These are phyloP conservation scores for Suhomyces chickasaworum DNA, from an alignment of 1,139 yeast genomes.

Conservation along the genomic window DNA sequence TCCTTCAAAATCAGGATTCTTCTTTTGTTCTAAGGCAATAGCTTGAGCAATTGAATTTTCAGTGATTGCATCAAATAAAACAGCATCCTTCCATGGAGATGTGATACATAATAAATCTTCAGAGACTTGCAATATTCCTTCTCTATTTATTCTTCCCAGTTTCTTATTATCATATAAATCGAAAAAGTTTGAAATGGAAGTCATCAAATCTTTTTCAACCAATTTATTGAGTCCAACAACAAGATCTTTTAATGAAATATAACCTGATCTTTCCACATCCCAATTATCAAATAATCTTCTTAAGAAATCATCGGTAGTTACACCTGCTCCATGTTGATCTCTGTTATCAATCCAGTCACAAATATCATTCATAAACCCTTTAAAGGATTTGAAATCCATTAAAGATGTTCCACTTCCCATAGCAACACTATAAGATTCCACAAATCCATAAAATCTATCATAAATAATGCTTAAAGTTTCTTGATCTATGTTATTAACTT, in stretches of 20 bases:
- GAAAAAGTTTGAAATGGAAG: slow-evolving; percentile 76
- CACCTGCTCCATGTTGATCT: slow-evolving; percentile 15
- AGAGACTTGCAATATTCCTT: slow-evolving; percentile 78
- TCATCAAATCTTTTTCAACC: slow-evolving; percentile 74
- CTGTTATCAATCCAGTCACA: slow-evolving; percentile 68
- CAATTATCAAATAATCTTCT: slow-evolving; percentile 67
- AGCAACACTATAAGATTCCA: slow-evolving; percentile 66
- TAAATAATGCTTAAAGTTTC: slow-evolving; percentile 71
- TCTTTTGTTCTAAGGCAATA: slow-evolving; percentile 60
- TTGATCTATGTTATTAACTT: slow-evolving; percentile 58
- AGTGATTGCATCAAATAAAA: slow-evolving; percentile 60
- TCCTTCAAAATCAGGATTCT: slow-evolving; percentile 36
- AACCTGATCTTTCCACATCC: slow-evolving; percentile 59
- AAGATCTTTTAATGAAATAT: slow-evolving; percentile 67
- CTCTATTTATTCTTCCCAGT: slow-evolving; percentile 69
- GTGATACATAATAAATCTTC: slow-evolving; percentile 85
- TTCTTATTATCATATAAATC: slow-evolving; percentile 67
- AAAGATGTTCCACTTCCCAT: slow-evolving; percentile 68
- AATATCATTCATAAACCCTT: slow-evolving; percentile 72
- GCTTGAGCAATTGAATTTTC: slow-evolving; percentile 61
- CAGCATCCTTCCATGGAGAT: slow-evolving; percentile 78
- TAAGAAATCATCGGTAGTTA: slow-evolving; percentile 51
- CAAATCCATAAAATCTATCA: slow-evolving; percentile 80
- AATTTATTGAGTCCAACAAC: slow-evolving; percentile 72
- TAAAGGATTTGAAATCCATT: slow-evolving; percentile 76